phyloP scores from a whole-genome alignment of 1,284 basidiomycete species.

The Polyporus tsugae region DNA sequence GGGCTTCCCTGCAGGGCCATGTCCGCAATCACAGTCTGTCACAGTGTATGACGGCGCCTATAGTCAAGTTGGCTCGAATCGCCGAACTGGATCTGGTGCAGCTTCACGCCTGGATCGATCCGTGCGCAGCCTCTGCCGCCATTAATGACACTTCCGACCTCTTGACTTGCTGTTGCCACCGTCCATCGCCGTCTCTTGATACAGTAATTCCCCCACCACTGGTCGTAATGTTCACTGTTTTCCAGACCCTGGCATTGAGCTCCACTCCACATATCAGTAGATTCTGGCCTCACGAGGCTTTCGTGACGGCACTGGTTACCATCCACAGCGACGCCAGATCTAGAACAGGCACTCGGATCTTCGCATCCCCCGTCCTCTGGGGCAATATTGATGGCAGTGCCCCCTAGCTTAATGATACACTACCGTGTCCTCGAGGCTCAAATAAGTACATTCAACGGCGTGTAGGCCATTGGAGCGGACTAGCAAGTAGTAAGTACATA shows the following conservation, averaged over 20 bases:
- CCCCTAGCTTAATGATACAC: background rate
- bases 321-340: background rate
- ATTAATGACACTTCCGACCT: background rate
- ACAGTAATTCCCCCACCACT: background rate
- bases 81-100: background rate
- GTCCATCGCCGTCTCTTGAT: background rate
- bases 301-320: background rate
- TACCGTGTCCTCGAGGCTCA: constrained; percentile 1
- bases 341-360: background rate
- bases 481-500: background rate
- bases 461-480: background rate
- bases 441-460: background rate
- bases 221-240: background rate
- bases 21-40: constrained; percentile 1
- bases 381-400: background rate
- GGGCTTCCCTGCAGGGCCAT: constrained; percentile 44
- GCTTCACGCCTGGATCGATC: constrained; percentile 4
- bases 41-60: background rate
- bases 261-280: background rate
- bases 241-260: background rate
- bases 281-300: background rate
- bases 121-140: background rate
- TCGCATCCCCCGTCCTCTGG: background rate
- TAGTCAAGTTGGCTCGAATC: background rate
- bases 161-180: too few relatives aligned